A percentile compares a stretch with the other conserved stretches of the same genome.
phyloP scores from a whole-genome alignment of 2,329 filamentous ascomycete genomes.

The Fusarium cicatricum region DNA sequence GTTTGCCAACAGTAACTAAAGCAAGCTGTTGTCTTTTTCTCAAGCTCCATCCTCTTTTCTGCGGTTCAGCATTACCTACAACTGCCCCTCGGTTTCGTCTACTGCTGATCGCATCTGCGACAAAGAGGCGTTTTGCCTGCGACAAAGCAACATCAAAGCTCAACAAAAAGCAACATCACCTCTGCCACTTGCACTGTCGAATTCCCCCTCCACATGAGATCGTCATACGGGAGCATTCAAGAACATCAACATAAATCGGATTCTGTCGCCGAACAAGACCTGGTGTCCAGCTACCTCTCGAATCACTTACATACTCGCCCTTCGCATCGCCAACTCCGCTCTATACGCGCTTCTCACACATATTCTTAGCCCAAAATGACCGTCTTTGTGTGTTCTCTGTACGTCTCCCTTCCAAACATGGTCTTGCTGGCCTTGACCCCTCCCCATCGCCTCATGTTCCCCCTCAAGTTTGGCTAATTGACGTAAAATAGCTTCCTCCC shows the following conservation, averaged over 20 bases:
- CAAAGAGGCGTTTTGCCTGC: conserved; percentile 41
- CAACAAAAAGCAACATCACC: conserved; percentile 28
- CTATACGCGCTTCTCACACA: conserved; percentile 10
- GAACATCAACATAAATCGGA: conserved; percentile 15
- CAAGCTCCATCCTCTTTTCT: conserved; percentile 13
- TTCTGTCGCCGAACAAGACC: conserved; percentile 6
- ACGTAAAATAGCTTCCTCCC: conserved; percentile 76
- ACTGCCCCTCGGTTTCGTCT: conserved; percentile 17
- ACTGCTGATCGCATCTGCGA: conserved; percentile 40
- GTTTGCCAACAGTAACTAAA: conserved; percentile 3
- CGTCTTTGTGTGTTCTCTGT: conserved; percentile 53
- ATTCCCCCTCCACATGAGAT: conserved; percentile 37
- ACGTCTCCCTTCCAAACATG: conserved; percentile 30
- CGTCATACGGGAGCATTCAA: conserved; percentile 35
- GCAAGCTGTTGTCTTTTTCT: conserved; percentile 13
- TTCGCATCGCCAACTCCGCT: conserved; percentile 5
- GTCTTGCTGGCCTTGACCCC: conserved; percentile 15
- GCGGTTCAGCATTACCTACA: not conserved
- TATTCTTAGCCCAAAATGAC: conserved; percentile 47
- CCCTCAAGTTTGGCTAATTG: conserved; percentile 18
- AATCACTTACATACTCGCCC: conserved; percentile 9
- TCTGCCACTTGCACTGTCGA: conserved; percentile 6
- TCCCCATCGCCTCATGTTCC: conserved; percentile 1
- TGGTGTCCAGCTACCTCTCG: not conserved
- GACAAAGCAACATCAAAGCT: conserved; percentile 30